Evolutionary conservation across 768 basidiomycete genomes (phyloP).

Genomic region (Ramaria sp.): DNA sequence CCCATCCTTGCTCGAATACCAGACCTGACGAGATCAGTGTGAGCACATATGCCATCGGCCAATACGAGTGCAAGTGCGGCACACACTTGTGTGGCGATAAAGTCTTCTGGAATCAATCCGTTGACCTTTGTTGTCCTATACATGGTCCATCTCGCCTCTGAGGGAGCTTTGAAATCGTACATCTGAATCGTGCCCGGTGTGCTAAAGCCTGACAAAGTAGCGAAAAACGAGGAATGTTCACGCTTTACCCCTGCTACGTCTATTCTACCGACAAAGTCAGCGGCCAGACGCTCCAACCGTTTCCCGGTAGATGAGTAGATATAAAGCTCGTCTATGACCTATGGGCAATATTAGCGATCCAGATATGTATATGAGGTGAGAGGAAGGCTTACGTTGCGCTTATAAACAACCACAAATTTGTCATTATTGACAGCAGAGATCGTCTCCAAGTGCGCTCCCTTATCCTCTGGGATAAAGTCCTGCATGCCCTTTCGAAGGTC

Average conservation of each 20-base stretch:
- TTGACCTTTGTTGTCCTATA: constrained; percentile 47
- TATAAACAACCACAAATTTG: constrained; percentile 52
- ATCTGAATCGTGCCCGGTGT: constrained; percentile 55
- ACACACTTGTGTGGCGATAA: constrained; percentile 50
- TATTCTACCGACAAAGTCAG: constrained; percentile 59
- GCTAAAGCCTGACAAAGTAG: constrained; percentile 55
- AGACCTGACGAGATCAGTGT: constrained; percentile 34
- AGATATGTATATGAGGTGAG: not conserved
- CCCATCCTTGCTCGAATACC: constrained; percentile 72
- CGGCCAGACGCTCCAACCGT: constrained; percentile 42
- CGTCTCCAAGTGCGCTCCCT: constrained; percentile 47
- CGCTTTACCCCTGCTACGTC: constrained; percentile 36
- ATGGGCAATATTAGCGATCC: constrained; percentile 7
- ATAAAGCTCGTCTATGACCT: constrained; percentile 77
- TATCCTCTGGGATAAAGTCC: constrained; percentile 61
- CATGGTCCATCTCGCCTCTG: constrained; percentile 45
- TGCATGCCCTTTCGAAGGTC: constrained; percentile 30
- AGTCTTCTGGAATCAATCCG: constrained; percentile 56
- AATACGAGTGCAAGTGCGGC: not conserved
- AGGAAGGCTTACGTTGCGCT: constrained; percentile 46
- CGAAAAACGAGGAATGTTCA: constrained; percentile 50
- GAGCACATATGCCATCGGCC: not conserved
- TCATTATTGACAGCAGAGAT: constrained; percentile 39
- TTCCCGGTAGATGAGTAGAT: constrained; percentile 48
- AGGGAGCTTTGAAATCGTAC: constrained; percentile 41